phyloP scores from a whole-genome alignment of 2,329 filamentous ascomycete genomes.

The Boeremia exigua region DNA sequence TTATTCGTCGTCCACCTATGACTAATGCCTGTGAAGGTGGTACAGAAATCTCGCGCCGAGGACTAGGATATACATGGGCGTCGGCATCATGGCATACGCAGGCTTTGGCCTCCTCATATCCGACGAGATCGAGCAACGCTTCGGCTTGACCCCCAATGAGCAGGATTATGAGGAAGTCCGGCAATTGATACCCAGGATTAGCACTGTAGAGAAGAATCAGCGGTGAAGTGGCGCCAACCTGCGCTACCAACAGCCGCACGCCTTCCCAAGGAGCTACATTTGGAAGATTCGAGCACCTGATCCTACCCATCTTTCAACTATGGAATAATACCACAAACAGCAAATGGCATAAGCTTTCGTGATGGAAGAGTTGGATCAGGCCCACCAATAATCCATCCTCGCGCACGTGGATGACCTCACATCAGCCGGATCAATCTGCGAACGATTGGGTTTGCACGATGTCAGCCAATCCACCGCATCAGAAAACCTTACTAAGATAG shows the following conservation, averaged over 20 bases:
- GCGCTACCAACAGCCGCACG: neutral
- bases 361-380: neutral
- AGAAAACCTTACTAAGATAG: neutral
- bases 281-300: too few relatives aligned
- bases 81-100: conserved; percentile 79
- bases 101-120: conserved; percentile 73
- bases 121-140: conserved; percentile 73
- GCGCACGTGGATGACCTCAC: neutral
- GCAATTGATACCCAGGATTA: conserved; percentile 67
- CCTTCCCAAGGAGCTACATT: neutral
- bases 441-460: neutral
- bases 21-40: conserved; percentile 33
- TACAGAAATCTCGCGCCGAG: conserved; percentile 75
- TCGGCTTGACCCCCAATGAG: conserved; percentile 75
- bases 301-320: too few relatives aligned
- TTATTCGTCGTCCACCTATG: neutral
- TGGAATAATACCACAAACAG: too few relatives aligned
- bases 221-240: neutral
- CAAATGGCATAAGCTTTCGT: neutral
- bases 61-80: conserved; percentile 74
- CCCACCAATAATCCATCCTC: neutral
- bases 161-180: conserved; percentile 73
- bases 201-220: conserved; percentile 31
- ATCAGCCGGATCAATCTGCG: neutral
- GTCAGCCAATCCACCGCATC: neutral